Conservation (phyloP, 1,139 yeast species). For the Scheffersomyces titani region DNA sequence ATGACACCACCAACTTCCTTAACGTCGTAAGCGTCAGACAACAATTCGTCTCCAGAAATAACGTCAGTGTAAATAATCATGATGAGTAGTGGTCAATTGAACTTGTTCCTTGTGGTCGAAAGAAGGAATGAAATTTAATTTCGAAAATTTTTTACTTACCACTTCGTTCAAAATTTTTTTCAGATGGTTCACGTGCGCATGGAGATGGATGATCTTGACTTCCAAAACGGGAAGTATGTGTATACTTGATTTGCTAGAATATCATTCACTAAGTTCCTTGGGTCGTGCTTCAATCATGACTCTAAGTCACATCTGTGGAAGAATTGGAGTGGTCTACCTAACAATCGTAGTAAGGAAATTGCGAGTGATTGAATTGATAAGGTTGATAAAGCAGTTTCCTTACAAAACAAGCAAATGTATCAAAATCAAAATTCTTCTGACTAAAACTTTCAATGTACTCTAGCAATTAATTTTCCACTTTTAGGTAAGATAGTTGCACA, state of each 20-base stretch:
- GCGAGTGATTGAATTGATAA: no score
- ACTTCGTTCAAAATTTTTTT: neutral
- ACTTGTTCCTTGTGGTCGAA: neutral
- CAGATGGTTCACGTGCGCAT: neutral
- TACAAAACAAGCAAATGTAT: no score
- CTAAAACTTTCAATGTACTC: no score
- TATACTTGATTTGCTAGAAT: no score
- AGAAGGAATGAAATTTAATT: neutral
- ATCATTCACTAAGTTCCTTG: no score
- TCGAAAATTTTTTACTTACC: neutral
- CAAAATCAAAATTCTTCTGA: no score
- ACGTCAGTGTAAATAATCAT: constrained; percentile 64
- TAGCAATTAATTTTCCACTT: no score
- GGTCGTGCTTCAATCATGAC: neutral
- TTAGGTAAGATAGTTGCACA: no score
- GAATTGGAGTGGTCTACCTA: no score
- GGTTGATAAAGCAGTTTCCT: no score
- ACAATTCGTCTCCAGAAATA: constrained; percentile 91
- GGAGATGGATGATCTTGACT: neutral
- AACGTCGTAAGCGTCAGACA: constrained; percentile 95
- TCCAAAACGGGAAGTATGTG: neutral
- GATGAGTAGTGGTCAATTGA: constrained; percentile 10
- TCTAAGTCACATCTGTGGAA: no score
- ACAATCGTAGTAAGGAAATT: no score
- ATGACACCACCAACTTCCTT: constrained; percentile 85